These are phyloP conservation scores for Cicer yamashitae DNA, from an alignment of 306 rosid genomes.

Conservation along the genomic window DNA sequence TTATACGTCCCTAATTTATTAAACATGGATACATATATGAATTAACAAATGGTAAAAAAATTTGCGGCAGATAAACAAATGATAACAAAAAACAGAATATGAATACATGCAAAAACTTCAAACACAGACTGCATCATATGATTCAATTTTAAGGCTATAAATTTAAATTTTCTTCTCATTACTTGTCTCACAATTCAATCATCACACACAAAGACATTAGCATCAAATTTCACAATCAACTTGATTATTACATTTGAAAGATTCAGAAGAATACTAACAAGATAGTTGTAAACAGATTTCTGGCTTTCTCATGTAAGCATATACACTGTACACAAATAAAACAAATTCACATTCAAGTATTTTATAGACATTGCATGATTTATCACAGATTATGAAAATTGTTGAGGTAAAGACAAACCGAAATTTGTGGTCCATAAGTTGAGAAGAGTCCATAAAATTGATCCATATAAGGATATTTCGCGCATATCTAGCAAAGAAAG, in stretches of 20 bases:
- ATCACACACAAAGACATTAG: not conserved
- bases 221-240: conserved; percentile 11
- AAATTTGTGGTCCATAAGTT: conserved; percentile 72
- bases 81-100: conserved; percentile 12
- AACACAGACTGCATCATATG: not conserved
- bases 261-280: conserved; percentile 25
- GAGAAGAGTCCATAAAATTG: conserved; percentile 85
- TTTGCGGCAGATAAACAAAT: conserved; percentile 23
- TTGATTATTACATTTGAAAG: conserved; percentile 14
- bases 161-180: not conserved
- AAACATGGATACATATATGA: conserved; percentile 31
- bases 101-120: conserved; percentile 25
- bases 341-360: conserved; percentile 37
- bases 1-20: conserved; percentile 76
- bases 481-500: conserved; percentile 57
- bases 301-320: conserved; percentile 27
- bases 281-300: conserved; percentile 24
- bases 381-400: conserved; percentile 36
- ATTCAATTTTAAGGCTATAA: conserved; percentile 24
- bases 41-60: conserved; percentile 35
- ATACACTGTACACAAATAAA: conserved; percentile 1
- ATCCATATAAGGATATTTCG: conserved; percentile 78
- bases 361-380: conserved; percentile 9
- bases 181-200: not conserved
- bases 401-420: conserved; percentile 62